Evolutionary conservation across 257 asterid genomes (phyloP).

Genomic region (Solanum arcanum): DNA sequence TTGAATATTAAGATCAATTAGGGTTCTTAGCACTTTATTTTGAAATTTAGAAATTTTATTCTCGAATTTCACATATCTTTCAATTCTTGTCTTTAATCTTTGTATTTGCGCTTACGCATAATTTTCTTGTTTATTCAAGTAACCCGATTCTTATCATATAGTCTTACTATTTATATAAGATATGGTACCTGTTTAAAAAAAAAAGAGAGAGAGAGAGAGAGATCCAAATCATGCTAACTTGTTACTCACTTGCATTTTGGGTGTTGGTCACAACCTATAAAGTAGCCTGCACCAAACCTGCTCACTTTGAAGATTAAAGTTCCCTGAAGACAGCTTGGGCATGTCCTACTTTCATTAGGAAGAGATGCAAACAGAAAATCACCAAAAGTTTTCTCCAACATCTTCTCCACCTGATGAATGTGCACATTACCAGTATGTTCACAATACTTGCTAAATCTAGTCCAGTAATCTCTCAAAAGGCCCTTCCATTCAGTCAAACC

Average conservation of each 20-base stretch:
- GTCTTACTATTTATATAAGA: neutral
- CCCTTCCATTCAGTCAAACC: conserved; percentile 97
- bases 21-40: neutral
- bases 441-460: conserved; percentile 80
- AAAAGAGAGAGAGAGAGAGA: neutral
- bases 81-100: neutral
- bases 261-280: conserved; percentile 92
- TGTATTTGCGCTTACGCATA: neutral
- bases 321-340: conserved; percentile 81
- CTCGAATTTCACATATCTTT: neutral
- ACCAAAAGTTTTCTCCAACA: conserved; percentile 77
- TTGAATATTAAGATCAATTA: neutral
- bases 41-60: neutral
- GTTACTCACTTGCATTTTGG: conserved; percentile 85
- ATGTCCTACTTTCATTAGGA: conserved; percentile 53
- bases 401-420: conserved; percentile 88
- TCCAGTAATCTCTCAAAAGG: conserved; percentile 88
- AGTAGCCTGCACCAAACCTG: conserved; percentile 82
- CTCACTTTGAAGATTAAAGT: conserved; percentile 82
- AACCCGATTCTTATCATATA: neutral
- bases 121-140: too few relatives aligned
- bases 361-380: conserved; percentile 63
- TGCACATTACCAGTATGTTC: conserved; percentile 49
- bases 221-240: neutral
- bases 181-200: neutral